Conservation (phyloP, 2,329 filamentous ascomycete species). For the Bipolaris oryzae region DNA sequence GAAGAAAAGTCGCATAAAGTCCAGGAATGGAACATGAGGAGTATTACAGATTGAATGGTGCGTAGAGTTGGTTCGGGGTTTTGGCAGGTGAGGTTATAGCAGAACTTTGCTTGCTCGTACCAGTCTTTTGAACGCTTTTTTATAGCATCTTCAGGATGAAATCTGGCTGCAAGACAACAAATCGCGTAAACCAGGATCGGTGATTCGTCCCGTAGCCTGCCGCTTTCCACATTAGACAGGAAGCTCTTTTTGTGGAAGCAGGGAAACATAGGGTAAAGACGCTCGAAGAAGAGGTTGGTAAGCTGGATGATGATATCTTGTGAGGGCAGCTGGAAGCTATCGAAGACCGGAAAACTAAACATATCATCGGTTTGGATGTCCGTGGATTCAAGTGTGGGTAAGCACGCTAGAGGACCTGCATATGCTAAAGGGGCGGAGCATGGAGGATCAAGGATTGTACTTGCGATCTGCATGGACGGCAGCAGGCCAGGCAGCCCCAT, state of each 20-base stretch:
- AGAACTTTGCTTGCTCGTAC: constrained; percentile 39
- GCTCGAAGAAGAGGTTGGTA: constrained; percentile 33
- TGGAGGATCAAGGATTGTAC: constrained; percentile 19
- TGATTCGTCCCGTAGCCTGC: constrained; percentile 24
- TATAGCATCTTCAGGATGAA: constrained; percentile 30
- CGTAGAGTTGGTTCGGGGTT: constrained; percentile 28
- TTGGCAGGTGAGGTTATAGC: constrained; percentile 33
- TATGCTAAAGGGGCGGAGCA: neutral
- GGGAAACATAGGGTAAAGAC: constrained; percentile 31
- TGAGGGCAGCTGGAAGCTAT: constrained; percentile 21
- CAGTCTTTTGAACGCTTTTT: constrained; percentile 28
- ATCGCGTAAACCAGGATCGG: constrained; percentile 36
- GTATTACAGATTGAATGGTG: constrained; percentile 34
- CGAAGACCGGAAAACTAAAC: constrained; percentile 10
- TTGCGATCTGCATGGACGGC: constrained; percentile 15
- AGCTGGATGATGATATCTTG: constrained; percentile 27
- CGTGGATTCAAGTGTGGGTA: constrained; percentile 2
- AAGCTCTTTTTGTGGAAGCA: constrained; percentile 38
- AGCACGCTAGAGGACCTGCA: neutral
- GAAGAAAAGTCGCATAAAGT: constrained; percentile 38
- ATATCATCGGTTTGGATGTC: neutral
- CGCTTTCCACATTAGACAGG: constrained; percentile 18
- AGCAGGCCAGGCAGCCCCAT: neutral
- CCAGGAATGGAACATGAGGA: constrained; percentile 30
- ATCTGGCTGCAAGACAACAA: constrained; percentile 30